Evolutionary conservation across 1,284 basidiomycete species (phyloP), one percentile per base, ranked within the genome.

Genomic region (Cutaneotrichosporon cyanovorans): DNA sequence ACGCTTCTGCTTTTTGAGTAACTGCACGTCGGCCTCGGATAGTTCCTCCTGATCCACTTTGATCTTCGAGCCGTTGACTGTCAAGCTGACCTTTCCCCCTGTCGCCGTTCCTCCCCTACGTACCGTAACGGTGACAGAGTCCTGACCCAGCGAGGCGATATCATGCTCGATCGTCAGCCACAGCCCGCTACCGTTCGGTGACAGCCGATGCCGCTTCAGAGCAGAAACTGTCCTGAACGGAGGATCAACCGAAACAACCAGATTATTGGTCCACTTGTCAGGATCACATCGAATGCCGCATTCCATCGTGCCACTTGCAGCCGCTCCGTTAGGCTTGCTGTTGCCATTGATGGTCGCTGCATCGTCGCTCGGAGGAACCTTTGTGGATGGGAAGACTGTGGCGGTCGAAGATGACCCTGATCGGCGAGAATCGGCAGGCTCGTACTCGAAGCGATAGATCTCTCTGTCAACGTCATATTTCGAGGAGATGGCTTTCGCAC

Each of bases 151-250:
- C 46, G 82, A 79, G 15, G 83, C 74, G 3, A 83, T 80, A 52
- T 91, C 86, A 59, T 98, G 93, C 21, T 84, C 87, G 58, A 98
- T 77, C 0, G 89, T 93, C 19, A 98, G 73, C 95, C 95, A 99
- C n/a, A 96, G 73, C 0, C 93, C 93, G 8, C 95, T 92, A 3
- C 92, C 93, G 34, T 84, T 83, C 10, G 79, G 76, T 1, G 89
- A 90, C 10, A 98, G 76, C 16, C 84, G 79, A 69, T 98, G 93
- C 28, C 95, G 79, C 10, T 85, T 80, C 16, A 98, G 77, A 50
- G 86, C 90, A 1, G 84, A 81, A 32, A 93, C 83, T 5, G 80
- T 77, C 56, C 84, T 82, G 16, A 92, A 93, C 3, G 93, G 91
- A 0, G 95, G 95, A 67, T 97, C 91, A 40, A 97, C 81, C 15